A percentile compares a stretch with the other conserved stretches of the same genome.
phyloP scores from a whole-genome alignment of 306 rosid genomes.

The Cucumis melo region DNA sequence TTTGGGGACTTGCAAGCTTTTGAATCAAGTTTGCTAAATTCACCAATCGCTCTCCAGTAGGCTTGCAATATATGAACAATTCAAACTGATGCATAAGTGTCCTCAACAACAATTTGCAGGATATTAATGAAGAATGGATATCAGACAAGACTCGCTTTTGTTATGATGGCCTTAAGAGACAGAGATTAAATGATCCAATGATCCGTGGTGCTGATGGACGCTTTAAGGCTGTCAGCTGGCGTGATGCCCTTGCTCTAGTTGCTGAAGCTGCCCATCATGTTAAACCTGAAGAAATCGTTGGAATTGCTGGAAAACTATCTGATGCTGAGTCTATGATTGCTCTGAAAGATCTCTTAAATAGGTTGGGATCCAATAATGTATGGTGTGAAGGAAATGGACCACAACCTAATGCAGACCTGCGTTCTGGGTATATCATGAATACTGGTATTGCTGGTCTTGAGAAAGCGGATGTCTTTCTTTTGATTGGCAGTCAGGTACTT shows the following conservation, averaged over 20 bases:
- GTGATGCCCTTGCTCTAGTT: conserved; percentile 78
- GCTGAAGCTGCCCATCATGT: conserved; percentile 68
- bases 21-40: background rate
- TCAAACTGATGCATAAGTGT: background rate
- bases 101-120: conserved; percentile 27
- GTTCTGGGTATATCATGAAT: conserved; percentile 87
- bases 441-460: conserved; percentile 80
- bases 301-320: conserved; percentile 83
- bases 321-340: conserved; percentile 98
- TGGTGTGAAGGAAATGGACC: conserved; percentile 85
- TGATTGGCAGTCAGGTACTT: conserved; percentile 93
- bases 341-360: conserved; percentile 80
- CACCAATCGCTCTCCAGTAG: background rate
- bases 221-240: conserved; percentile 84
- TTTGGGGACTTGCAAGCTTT: background rate
- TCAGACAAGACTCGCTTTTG: conserved; percentile 97
- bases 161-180: conserved; percentile 98
- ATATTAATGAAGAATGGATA: conserved; percentile 98
- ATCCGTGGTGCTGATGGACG: conserved; percentile 93
- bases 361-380: conserved; percentile 79
- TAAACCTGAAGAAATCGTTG: conserved; percentile 77
- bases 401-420: conserved; percentile 65
- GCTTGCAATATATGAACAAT: background rate
- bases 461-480: conserved; percentile 81
- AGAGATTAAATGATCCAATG: conserved; percentile 96